phyloP scores from a whole-genome alignment of 148 eudicot genomes.

The Gaultheria prostrata region DNA sequence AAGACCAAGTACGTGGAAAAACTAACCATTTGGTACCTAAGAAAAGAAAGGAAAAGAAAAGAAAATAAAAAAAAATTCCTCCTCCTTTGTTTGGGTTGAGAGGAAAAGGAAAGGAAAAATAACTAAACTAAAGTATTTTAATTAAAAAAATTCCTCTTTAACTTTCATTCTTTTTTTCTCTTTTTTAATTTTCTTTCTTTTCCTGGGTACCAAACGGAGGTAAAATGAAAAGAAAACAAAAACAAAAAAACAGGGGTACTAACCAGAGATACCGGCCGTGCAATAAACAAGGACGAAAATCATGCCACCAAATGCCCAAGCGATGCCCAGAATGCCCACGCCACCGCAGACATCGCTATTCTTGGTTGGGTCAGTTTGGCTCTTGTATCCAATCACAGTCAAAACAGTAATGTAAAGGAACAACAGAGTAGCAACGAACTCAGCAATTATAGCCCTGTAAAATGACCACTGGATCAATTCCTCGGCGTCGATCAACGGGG shows the following conservation, averaged over 20 bases:
- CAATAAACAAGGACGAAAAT: conserved; percentile 10
- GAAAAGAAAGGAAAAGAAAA: no score
- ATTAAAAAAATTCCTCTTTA: no score
- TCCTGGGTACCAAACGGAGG: no score
- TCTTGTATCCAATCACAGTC: conserved; percentile 7
- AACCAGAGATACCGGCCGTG: conserved; percentile 7
- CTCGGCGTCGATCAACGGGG: background rate
- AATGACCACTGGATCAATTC: background rate
- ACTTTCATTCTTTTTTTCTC: no score
- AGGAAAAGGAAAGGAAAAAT: no score
- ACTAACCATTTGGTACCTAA: no score
- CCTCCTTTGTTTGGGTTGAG: no score
- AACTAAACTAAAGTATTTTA: no score
- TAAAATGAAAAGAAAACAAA: no score
- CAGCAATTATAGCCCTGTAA: conserved; percentile 8
- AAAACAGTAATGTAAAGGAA: conserved; percentile 6
- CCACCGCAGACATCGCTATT: background rate
- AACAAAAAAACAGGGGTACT: background rate
- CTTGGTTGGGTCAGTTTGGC: conserved; percentile 6
- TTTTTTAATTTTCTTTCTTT: no score
- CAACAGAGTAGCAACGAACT: background rate
- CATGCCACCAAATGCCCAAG: conserved; percentile 9
- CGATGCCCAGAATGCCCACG: background rate
- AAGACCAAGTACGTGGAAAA: no score
- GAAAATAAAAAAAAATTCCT: no score